phyloP scores from a whole-genome alignment of 2,329 filamentous ascomycete species.

The Aspergillus oerlinghausenensis region DNA sequence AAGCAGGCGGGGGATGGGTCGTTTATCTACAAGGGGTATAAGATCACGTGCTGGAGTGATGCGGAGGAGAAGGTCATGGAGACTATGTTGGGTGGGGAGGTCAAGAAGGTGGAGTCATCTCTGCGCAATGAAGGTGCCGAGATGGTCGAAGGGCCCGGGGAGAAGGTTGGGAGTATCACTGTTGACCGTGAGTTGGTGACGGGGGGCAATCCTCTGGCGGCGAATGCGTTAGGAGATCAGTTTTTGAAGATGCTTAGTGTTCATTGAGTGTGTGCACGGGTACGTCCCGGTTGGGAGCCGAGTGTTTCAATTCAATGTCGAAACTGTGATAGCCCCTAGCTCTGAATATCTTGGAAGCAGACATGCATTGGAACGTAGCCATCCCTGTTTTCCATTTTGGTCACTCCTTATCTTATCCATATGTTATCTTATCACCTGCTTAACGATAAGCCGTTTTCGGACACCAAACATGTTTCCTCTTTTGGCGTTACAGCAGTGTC shows the following conservation, averaged over 20 bases:
- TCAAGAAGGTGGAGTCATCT: slow-evolving; percentile 39
- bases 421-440: background rate
- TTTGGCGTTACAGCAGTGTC: background rate
- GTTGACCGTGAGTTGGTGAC: slow-evolving; percentile 40
- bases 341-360: background rate
- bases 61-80: slow-evolving; percentile 46
- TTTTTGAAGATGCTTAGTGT: slow-evolving; percentile 32
- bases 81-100: slow-evolving; percentile 39
- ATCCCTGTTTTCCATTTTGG: background rate
- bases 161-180: slow-evolving; percentile 40
- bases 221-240: slow-evolving; percentile 27
- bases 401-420: background rate
- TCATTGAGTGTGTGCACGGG: background rate
- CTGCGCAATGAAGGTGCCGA: slow-evolving; percentile 39
- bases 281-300: too few species aligned
- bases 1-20: slow-evolving; percentile 30
- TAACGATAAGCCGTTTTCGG: background rate
- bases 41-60: slow-evolving; percentile 44
- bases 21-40: slow-evolving; percentile 45
- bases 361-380: background rate
- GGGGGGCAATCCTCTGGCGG: slow-evolving; percentile 31
- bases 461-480: background rate
- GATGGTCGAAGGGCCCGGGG: slow-evolving; percentile 40
- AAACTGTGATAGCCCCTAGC: background rate
- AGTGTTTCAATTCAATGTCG: background rate